Evolutionary conservation across 1,284 basidiomycete genomes (phyloP).

Genomic region (Rhodotorula sp.): DNA sequence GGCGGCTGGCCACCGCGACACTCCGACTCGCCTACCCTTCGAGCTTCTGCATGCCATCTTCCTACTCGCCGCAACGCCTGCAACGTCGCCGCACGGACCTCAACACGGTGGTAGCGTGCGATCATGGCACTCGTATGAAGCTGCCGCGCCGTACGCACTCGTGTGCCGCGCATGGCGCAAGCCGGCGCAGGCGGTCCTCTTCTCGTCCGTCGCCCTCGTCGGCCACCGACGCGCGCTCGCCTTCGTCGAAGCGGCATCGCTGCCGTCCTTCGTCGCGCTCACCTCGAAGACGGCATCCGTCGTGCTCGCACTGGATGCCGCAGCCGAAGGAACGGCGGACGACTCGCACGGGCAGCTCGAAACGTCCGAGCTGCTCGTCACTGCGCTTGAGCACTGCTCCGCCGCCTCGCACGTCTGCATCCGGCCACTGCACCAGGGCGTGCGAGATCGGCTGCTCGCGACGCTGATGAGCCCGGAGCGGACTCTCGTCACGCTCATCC

Average conservation of each 20-base stretch:
- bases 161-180: slow-evolving; percentile 3
- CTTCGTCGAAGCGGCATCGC: not conserved
- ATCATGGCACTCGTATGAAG: slow-evolving; percentile 6
- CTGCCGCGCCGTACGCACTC: not conserved
- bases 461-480: not conserved
- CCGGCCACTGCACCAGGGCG: not conserved
- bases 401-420: not conserved
- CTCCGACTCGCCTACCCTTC: not conserved
- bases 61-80: not conserved
- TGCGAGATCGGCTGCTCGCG: not conserved
- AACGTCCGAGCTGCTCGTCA: slow-evolving; percentile 2
- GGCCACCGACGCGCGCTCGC: not conserved
- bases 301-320: slow-evolving; percentile 2
- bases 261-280: not conserved
- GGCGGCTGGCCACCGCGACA: not conserved
- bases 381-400: slow-evolving; percentile 4
- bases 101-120: slow-evolving; percentile 1
- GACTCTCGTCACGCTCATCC: slow-evolving; percentile 1
- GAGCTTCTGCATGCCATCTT: slow-evolving; percentile 10
- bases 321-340: not conserved
- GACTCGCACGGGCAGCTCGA: slow-evolving; percentile 1
- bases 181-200: slow-evolving; percentile 8
- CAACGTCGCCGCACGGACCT: not conserved
- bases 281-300: not conserved
- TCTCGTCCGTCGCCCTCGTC: slow-evolving; percentile 7